Base-by-base conservation (phyloP, 2,329 filamentous ascomycete genomes). In the Pyrenochaeta sp. region DNA sequence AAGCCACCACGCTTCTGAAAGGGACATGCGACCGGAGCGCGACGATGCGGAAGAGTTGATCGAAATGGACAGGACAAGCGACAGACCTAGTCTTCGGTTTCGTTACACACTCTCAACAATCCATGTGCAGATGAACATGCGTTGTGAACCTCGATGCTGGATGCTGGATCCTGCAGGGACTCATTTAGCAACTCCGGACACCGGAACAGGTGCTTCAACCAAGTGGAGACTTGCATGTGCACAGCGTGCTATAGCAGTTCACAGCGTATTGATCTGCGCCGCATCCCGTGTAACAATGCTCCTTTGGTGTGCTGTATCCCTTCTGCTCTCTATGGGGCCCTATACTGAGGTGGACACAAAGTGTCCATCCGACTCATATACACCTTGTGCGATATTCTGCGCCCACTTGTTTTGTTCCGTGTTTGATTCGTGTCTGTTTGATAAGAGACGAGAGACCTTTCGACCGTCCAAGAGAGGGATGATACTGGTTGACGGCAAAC, bases 31-130 rank as follows among this genome's bases (percentile, higher is more conserved):
- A 44, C 47, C 37, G 43, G 17, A 9, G 39, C n/a, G 15, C 31
- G 37, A 49, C 12, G 7, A 17, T 12, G 42, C 27, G 27, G 18
- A 44, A 53, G 39, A 48, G 44, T 40, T 27, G 31, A 20, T 40
- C 3, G 12, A 43, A 47, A n/a, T 11, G 32, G 39, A 47, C 27
- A 7, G 44, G 10, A 18, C 32, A 20, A n/a, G 15, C 37, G 17
- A 44, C 36, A 43, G 43, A 15, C 17, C 33, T 36, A 17, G 17
- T 7, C 17, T 36, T 9, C 17, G 7, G n/a, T 17, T 7, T 36
- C 33, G 3, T 15, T 36, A 7, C 15, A 9, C 33, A 17, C 9
- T 15, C 33, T 10, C 49, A 23, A 29, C 30, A 47, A 32, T 23
- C 37, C 9, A 12, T 23, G 39, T 21, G 14, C 14, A 9, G 11